phyloP scores from a whole-genome alignment of 176 grass and related monocot species.

The Echinochloa phyllopogon region DNA sequence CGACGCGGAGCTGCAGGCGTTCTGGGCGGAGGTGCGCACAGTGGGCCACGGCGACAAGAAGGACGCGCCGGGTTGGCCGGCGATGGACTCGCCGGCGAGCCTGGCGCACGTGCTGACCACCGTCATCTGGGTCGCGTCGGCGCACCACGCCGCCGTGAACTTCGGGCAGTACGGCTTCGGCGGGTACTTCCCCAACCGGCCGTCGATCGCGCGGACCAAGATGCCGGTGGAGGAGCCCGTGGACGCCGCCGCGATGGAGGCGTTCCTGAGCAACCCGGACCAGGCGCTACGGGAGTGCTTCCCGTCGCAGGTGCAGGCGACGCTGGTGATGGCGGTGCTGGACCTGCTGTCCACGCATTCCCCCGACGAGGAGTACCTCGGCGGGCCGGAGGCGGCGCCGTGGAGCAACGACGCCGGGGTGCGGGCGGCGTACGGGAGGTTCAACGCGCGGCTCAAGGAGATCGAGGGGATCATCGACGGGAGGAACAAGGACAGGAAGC shows the following conservation, averaged over 20 bases:
- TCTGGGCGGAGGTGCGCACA: constrained; percentile 72
- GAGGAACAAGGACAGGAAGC: constrained; percentile 54
- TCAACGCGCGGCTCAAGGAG: constrained; percentile 57
- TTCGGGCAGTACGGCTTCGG: constrained; percentile 84
- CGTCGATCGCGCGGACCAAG: constrained; percentile 69
- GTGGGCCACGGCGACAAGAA: constrained; percentile 82
- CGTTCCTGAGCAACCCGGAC: constrained; percentile 68
- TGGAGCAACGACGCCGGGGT: constrained; percentile 57
- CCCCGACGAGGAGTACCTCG: constrained; percentile 86
- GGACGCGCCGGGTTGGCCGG: constrained; percentile 70
- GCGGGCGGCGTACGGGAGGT: constrained; percentile 41
- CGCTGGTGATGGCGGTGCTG: constrained; percentile 69
- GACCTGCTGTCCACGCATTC: constrained; percentile 76
- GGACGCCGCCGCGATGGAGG: constrained; percentile 13
- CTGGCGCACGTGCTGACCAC: constrained; percentile 67
- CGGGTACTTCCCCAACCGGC: constrained; percentile 81
- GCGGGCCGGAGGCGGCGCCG: constrained; percentile 43
- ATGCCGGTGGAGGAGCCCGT: constrained; percentile 80
- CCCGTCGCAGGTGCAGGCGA: constrained; percentile 73
- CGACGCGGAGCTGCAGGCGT: constrained; percentile 74
- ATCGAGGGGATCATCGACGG: constrained; percentile 65
- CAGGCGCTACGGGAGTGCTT: constrained; percentile 58
- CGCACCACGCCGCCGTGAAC: constrained; percentile 87
- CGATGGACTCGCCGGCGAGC: constrained; percentile 50
- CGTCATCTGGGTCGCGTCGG: constrained; percentile 87